These are phyloP conservation scores for Parafenestella ontariensis DNA, from an alignment of 2,329 filamentous ascomycete genomes.

Conservation along the genomic window DNA sequence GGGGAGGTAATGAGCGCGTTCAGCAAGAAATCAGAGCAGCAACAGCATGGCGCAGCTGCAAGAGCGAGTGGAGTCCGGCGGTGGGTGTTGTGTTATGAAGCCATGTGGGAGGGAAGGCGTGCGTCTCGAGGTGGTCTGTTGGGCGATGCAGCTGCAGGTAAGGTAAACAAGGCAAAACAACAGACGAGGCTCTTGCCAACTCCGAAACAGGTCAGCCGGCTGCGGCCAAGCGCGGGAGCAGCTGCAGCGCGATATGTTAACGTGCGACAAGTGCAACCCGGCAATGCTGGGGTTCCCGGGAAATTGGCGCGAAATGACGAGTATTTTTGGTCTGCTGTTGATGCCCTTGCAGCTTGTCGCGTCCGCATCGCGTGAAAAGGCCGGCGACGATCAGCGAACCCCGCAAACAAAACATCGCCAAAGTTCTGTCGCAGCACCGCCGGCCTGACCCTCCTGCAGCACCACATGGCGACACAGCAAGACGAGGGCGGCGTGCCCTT, in stretches of 20 bases:
- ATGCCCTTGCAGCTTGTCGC: slow-evolving; percentile 19
- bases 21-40: slow-evolving; percentile 14
- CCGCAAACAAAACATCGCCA: slow-evolving; percentile 25
- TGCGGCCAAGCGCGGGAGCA: slow-evolving; percentile 31
- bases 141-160: slow-evolving; percentile 23
- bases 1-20: slow-evolving; percentile 8
- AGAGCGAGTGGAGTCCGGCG: slow-evolving; percentile 11
- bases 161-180: slow-evolving; percentile 26
- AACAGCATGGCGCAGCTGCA: slow-evolving; percentile 31
- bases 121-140: slow-evolving; percentile 16
- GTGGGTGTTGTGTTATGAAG: slow-evolving; percentile 8
- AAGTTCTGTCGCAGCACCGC: neutral
- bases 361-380: slow-evolving; percentile 5
- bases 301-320: slow-evolving; percentile 12
- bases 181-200: slow-evolving; percentile 12
- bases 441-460: slow-evolving; percentile 4
- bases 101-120: slow-evolving; percentile 12
- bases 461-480: slow-evolving; percentile 53
- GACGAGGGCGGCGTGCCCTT: slow-evolving; percentile 51
- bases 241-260: slow-evolving; percentile 33
- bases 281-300: slow-evolving; percentile 20
- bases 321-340: slow-evolving; percentile 28
- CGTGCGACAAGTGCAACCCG: slow-evolving; percentile 33
- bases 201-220: slow-evolving; percentile 30
- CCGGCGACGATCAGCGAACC: slow-evolving; percentile 20